These are phyloP conservation scores for Cercospora citrullina DNA, from an alignment of 2,329 filamentous ascomycete genomes.

Conservation along the genomic window DNA sequence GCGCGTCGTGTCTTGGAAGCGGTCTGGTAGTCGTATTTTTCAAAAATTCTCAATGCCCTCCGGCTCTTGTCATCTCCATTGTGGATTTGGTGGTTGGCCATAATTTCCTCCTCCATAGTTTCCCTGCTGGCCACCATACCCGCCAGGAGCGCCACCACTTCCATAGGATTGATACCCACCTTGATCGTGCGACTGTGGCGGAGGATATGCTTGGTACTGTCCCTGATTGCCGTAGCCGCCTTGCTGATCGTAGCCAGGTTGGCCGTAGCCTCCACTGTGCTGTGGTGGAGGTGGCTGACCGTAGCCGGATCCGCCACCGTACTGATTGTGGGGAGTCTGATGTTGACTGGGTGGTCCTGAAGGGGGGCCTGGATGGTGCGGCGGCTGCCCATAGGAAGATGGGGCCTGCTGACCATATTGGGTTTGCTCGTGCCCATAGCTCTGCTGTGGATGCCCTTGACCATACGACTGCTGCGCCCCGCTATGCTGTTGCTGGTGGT, in stretches of 20 bases:
- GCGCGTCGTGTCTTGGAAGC: background rate
- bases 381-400: conserved; percentile 24
- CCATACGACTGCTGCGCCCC: conserved; percentile 12
- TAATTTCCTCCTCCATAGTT: conserved; percentile 30
- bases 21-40: conserved; percentile 1
- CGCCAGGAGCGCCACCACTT: conserved; percentile 17
- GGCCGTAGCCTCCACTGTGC: conserved; percentile 15
- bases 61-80: conserved; percentile 29
- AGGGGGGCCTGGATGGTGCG: conserved; percentile 14
- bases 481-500: conserved; percentile 20
- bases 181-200: conserved; percentile 26
- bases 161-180: conserved; percentile 26
- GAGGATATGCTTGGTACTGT: conserved; percentile 25
- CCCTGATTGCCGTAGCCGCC: conserved; percentile 14
- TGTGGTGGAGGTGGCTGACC: conserved; percentile 19
- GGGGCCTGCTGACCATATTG: conserved; percentile 30
- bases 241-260: conserved; percentile 23
- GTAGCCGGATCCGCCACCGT: conserved; percentile 22
- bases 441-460: conserved; percentile 27
- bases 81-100: conserved; percentile 31
- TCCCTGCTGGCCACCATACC: conserved; percentile 25
- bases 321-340: conserved; percentile 23
- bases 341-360: conserved; percentile 22
- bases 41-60: background rate
- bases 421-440: conserved; percentile 27